Percentiles rank a stretch among this genome's conserved stretches.
phyloP scores from a whole-genome alignment of 768 basidiomycete genomes.

The Leccinum arenicola region DNA sequence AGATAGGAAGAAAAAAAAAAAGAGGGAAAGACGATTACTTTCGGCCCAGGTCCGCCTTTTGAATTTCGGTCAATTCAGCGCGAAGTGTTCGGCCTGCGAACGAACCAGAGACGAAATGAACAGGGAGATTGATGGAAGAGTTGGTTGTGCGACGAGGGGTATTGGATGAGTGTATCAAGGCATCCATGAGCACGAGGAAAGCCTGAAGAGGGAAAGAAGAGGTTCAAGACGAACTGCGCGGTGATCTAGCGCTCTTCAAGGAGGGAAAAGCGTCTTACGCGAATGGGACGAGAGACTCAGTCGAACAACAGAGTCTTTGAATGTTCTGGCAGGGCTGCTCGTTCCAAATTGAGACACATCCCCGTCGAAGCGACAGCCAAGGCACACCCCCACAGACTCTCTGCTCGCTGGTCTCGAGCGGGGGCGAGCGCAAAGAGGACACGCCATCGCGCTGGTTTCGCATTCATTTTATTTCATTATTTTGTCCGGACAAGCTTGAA shows the following conservation, averaged over 20 bases:
- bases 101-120: constrained; percentile 56
- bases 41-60: constrained; percentile 65
- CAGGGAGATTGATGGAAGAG: constrained; percentile 38
- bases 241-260: constrained; percentile 1
- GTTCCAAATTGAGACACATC: constrained; percentile 27
- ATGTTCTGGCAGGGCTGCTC: constrained; percentile 9
- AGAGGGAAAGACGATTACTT: constrained; percentile 41
- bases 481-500: neutral
- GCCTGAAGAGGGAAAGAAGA: neutral
- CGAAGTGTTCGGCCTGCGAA: constrained; percentile 57
- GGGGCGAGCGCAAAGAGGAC: neutral
- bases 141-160: constrained; percentile 26
- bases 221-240: neutral
- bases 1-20: constrained; percentile 1
- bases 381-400: constrained; percentile 1
- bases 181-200: constrained; percentile 17
- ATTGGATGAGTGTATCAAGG: constrained; percentile 13
- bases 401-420: neutral
- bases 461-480: neutral
- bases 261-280: constrained; percentile 5
- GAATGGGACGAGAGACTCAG: constrained; percentile 9
- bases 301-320: neutral
- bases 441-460: neutral
- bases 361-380: constrained; percentile 10
- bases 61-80: constrained; percentile 55